These are phyloP conservation scores for Hemisphaericaspora lyxosophila DNA, from an alignment of 1,139 yeast genomes.

Conservation along the genomic window DNA sequence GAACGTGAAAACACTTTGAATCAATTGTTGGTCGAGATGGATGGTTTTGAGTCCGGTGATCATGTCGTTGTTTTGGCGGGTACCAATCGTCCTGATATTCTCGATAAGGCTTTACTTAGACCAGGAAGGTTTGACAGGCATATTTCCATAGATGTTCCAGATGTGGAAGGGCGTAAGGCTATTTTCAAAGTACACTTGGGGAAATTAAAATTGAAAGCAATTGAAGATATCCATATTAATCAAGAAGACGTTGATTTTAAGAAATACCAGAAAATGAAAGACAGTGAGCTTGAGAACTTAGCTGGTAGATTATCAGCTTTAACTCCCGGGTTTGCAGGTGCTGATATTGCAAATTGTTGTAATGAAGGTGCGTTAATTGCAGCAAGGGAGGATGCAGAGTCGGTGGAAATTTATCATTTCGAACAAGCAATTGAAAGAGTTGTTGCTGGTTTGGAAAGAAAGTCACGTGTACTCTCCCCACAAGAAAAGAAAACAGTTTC, in stretches of 20 bases:
- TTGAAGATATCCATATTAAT: slow-evolving; percentile 41
- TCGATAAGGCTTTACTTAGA: slow-evolving; percentile 74
- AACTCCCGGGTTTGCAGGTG: slow-evolving; percentile 85
- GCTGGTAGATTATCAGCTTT: slow-evolving; percentile 74
- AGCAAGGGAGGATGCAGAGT: slow-evolving; percentile 60
- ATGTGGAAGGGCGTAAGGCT: slow-evolving; percentile 73
- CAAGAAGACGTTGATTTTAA: slow-evolving; percentile 42
- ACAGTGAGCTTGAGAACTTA: slow-evolving; percentile 54
- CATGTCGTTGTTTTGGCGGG: slow-evolving; percentile 83
- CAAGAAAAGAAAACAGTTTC: slow-evolving; percentile 76
- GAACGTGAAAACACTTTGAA: slow-evolving; percentile 80
- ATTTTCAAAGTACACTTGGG: slow-evolving; percentile 69
- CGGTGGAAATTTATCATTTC: slow-evolving; percentile 62
- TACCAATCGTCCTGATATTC: slow-evolving; percentile 77
- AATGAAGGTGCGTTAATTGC: slow-evolving; percentile 84
- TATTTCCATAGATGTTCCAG: slow-evolving; percentile 71
- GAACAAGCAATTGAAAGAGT: slow-evolving; percentile 83
- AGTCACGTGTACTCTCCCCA: slow-evolving; percentile 64
- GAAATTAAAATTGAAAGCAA: slow-evolving; percentile 47
- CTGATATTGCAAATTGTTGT: slow-evolving; percentile 81
- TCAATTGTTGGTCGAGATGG: slow-evolving; percentile 82
- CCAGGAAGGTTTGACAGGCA: slow-evolving; percentile 87
- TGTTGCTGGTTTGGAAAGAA: slow-evolving; percentile 77
- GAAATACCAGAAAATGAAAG: slow-evolving; percentile 50
- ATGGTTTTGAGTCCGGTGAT: slow-evolving; percentile 72